Base-by-base conservation (phyloP, 164 flowering plant species). In the Macadamia integrifolia region DNA sequence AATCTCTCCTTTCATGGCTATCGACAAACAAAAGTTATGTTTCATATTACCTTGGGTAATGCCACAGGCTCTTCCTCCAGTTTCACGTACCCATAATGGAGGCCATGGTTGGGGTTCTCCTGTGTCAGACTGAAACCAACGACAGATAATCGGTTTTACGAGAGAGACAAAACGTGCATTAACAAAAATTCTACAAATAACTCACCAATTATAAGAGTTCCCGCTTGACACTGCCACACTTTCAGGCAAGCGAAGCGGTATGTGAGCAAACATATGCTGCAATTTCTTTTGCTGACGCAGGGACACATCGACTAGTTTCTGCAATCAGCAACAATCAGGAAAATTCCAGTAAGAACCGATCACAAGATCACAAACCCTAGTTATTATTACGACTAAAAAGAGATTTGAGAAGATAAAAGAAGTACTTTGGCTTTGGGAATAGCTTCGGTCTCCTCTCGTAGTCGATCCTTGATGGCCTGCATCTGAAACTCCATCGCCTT, bases 401-500 rank as follows among this genome's bases (percentile, higher is more conserved):
- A 69, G 42, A n/a, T 30, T 31, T 59, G 60, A 40, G 71, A 23
- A 46, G 56, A 6, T 28, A 61, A 28, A 23, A 61, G 58, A 15
- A 9, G 30, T 70, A 86, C 97, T 67, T 86, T 90, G 52, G 96
- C 97, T 80, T 93, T 93, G 56, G 96, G 96, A 55, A 93, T 82
- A 3, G 94, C 91, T 75, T 77, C 78, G 35, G 82, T 74, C 61
- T 93, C 98, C 62, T 91, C 96, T 14, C 87, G 84, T 72, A 93
- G 48, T 3, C 92, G 82, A 50, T 84, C 81, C 75, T 90, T 89
- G 70, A 93, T 86, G 15, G 86, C 78, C 64, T 87, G 86, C 14
- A 93, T 79, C 79, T 93, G 98, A 69, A 82, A 83, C 84, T 93
- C 97, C 96, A 93, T 81, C 0, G 84, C 82, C 72, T 80, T 85